Base-by-base conservation (phyloP, 2,329 filamentous ascomycete species). In the Pseudogymnoascus sp. region DNA sequence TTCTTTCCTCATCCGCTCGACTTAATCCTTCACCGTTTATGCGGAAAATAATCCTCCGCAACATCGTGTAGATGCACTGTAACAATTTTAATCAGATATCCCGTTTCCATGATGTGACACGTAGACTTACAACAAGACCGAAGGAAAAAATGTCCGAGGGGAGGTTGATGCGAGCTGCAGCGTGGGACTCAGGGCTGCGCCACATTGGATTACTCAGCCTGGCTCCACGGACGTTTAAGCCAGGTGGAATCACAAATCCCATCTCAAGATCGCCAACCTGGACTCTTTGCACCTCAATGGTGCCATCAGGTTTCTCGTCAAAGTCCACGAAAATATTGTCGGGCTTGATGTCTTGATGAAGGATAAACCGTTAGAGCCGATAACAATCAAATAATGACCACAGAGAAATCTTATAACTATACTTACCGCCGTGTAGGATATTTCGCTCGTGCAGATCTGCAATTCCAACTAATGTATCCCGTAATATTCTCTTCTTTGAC, bases 121-220 rank as follows among this genome's bases (percentile, higher is more conserved):
- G 33, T 11, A 19, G 64, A 75, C 74, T 69, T 72, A 77, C 75
- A 28, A 78, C 76, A 69, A 78, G 70, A 11, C 74, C 76, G 65
- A 79, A 74, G 31, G 78, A 79, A 68, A 79, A 79, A 3, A 79
- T 75, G 65, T 79, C 76, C 33, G 76, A 77, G 17, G 75, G 73
- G 65, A 74, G 75, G 61, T 74, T 69, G 10, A 78, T 71, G 26
- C 69, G 70, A 33, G 71, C 75, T 64, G 73, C 72, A n/a, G 76
- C 74, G 66, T 78, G 76, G 10, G 77, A 77, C 69, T 79, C 77
- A 4, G 77, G 77, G 69, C 77, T 79, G 50, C 78, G 72, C 78
- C 77, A 80, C 69, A 78, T 74, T 67, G 75, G 76, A 67, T 79
- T 79, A 35, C 78, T 76, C 42, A 74, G 68, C 47, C 74, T 73